These are phyloP conservation scores for Mucor indicus DNA, from an alignment of 371 early-diverging fungal species.

Conservation along the genomic window DNA sequence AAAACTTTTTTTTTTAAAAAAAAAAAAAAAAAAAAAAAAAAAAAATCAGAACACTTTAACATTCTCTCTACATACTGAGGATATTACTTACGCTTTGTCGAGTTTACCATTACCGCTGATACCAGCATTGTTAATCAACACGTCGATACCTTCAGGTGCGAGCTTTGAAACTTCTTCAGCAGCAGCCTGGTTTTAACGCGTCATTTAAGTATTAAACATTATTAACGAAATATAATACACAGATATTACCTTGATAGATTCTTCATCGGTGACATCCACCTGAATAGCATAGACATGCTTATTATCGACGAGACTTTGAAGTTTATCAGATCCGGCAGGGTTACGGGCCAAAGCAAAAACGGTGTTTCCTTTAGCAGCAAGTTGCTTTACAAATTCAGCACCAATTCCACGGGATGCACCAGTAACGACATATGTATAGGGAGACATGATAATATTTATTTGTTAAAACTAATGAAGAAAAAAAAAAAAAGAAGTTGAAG, in stretches of 20 bases:
- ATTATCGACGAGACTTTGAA: conserved; percentile 10
- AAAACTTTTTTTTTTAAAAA: too few species aligned
- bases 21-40: too few species aligned
- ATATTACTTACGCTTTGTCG: too few species aligned
- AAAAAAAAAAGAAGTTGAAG: too few species aligned
- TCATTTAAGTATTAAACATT: too few species aligned
- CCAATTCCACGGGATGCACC: conserved; percentile 6
- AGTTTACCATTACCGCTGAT: conserved; percentile 3
- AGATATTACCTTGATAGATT: conserved; percentile 19
- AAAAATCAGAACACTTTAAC: too few species aligned
- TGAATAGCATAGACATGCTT: conserved; percentile 4
- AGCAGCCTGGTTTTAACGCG: too few species aligned
- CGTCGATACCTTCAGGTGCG: conserved; percentile 25
- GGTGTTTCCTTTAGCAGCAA: conserved; percentile 3
- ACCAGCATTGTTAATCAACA: conserved; percentile 37
- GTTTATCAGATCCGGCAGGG: conserved; percentile 5
- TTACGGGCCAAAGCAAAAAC: conserved; percentile 18
- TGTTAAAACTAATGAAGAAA: too few species aligned
- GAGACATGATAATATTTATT: too few species aligned
- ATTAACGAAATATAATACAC: too few species aligned
- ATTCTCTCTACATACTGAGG: too few species aligned
- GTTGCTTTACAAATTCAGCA: conserved; percentile 19
- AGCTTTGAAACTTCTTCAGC: conserved; percentile 10
- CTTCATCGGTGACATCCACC: conserved; percentile 5
- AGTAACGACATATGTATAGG: too few species aligned